These are phyloP conservation scores for Sarcodon sp. DNA, from an alignment of 768 basidiomycete species.

Conservation along the genomic window DNA sequence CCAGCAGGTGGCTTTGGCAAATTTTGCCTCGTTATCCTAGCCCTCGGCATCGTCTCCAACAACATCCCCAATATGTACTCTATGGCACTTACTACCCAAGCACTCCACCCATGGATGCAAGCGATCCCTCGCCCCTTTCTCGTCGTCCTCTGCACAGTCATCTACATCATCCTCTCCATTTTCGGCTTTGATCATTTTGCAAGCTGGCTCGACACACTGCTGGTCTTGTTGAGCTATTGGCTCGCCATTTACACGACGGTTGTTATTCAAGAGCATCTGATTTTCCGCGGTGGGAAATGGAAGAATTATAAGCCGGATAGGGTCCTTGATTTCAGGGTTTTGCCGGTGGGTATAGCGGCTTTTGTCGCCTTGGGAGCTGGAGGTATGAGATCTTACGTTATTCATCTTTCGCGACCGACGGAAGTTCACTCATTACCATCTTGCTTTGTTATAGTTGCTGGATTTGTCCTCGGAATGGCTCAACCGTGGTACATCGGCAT, in stretches of 20 bases:
- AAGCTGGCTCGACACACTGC: conserved; percentile 26
- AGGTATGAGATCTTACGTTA: too few relatives aligned
- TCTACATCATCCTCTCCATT: conserved; percentile 33
- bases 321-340: conserved; percentile 16
- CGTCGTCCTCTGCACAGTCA: conserved; percentile 24
- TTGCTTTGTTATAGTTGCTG: conserved; percentile 10
- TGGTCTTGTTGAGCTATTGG: conserved; percentile 31
- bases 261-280: conserved; percentile 36
- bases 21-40: conserved; percentile 32
- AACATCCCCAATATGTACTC: conserved; percentile 35
- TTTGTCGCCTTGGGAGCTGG: conserved; percentile 19
- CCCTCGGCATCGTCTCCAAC: conserved; percentile 32
- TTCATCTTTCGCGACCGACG: neutral
- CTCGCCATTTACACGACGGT: conserved; percentile 33
- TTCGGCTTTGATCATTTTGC: conserved; percentile 32
- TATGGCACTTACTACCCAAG: conserved; percentile 30
- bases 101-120: conserved; percentile 26
- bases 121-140: conserved; percentile 25
- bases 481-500: conserved; percentile 18
- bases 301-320: conserved; percentile 22
- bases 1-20: conserved; percentile 27
- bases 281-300: conserved; percentile 27
- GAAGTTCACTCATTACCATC: too few relatives aligned
- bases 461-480: conserved; percentile 25
- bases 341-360: conserved; percentile 27